Conservation (phyloP, 1,284 basidiomycete species). For the Fomitopsis palustris region DNA sequence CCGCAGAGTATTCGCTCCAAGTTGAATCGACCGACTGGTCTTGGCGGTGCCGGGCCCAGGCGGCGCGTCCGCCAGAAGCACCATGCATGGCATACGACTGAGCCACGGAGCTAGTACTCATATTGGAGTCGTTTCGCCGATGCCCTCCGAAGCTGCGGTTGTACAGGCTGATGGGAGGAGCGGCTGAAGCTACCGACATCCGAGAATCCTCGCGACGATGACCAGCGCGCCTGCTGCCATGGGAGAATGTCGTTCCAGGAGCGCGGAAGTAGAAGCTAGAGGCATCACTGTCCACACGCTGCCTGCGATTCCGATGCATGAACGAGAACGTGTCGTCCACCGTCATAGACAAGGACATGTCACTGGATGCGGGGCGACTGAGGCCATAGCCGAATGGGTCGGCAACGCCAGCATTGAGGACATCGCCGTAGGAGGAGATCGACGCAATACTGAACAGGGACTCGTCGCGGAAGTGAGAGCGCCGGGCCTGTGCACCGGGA, state of each 20-base stretch:
- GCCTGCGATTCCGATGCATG: constrained; percentile 41
- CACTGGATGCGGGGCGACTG: constrained; percentile 54
- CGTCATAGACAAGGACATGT: constrained; percentile 54
- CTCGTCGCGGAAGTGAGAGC: constrained; percentile 46
- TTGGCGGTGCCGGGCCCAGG: constrained; percentile 61
- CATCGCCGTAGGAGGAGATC: constrained; percentile 75
- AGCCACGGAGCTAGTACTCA: constrained; percentile 51
- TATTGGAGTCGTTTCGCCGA: constrained; percentile 48
- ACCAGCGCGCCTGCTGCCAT: constrained; percentile 29
- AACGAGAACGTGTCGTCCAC: constrained; percentile 76
- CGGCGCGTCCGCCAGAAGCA: constrained; percentile 48
- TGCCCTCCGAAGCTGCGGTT: constrained; percentile 55
- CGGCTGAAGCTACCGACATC: constrained; percentile 45
- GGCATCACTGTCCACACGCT: constrained; percentile 68
- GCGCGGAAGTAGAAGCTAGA: constrained; percentile 73
- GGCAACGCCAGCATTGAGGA: constrained; percentile 55
- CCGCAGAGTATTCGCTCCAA: constrained; percentile 58
- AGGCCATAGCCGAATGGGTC: constrained; percentile 77
- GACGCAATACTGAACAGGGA: constrained; percentile 78
- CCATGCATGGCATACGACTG: constrained; percentile 51
- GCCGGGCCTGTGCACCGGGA: constrained; percentile 30
- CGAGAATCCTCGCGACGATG: constrained; percentile 46
- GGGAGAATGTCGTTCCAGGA: constrained; percentile 22
- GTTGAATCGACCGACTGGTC: constrained; percentile 63
- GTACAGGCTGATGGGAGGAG: constrained; percentile 69